Percentiles rank a stretch among this genome's conserved stretches.
Evolutionary conservation across 768 basidiomycete genomes (phyloP).

Genomic region (Amanita thiersii): DNA sequence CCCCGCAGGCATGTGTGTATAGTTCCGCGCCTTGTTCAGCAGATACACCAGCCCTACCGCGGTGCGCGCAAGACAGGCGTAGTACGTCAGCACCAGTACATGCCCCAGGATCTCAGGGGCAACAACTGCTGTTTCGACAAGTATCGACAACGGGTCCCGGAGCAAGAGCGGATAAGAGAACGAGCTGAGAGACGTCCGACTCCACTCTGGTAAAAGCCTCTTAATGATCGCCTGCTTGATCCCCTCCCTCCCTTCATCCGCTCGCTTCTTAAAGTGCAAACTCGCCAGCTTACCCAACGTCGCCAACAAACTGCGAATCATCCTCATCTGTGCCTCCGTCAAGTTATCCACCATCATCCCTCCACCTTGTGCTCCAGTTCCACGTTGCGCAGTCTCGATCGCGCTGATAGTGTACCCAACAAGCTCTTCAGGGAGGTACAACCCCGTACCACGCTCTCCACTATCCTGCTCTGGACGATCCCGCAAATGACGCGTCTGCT

Average conservation of each 20-base stretch:
- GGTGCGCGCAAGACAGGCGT: slow-evolving; percentile 80
- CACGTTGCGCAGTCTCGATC: slow-evolving; percentile 77
- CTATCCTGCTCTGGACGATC: slow-evolving; percentile 66
- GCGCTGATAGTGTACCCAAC: slow-evolving; percentile 81
- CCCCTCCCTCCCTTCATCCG: slow-evolving; percentile 70
- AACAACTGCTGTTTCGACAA: slow-evolving; percentile 86
- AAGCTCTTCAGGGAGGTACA: slow-evolving; percentile 89
- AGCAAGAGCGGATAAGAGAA: slow-evolving; percentile 82
- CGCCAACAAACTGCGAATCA: slow-evolving; percentile 70
- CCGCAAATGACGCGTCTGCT: slow-evolving; percentile 77
- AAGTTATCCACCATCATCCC: slow-evolving; percentile 64
- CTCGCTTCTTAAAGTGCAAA: slow-evolving; percentile 60
- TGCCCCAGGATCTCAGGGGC: slow-evolving; percentile 86
- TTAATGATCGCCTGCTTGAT: slow-evolving; percentile 85
- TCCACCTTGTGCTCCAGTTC: slow-evolving; percentile 21
- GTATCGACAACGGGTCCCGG: slow-evolving; percentile 82
- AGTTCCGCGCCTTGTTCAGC: slow-evolving; percentile 62
- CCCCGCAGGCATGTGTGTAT: slow-evolving; percentile 33
- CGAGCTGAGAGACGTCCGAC: slow-evolving; percentile 72
- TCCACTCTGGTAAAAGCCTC: slow-evolving; percentile 87
- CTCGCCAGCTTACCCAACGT: slow-evolving; percentile 60
- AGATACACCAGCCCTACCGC: slow-evolving; percentile 82
- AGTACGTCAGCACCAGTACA: slow-evolving; percentile 83
- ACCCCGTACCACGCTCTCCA: slow-evolving; percentile 71
- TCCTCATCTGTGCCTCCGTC: slow-evolving; percentile 67